Percentiles rank a stretch among this genome's conserved stretches.
These are phyloP conservation scores for Colletotrichum spinosum DNA, from an alignment of 2,329 filamentous ascomycete genomes.

Conservation along the genomic window DNA sequence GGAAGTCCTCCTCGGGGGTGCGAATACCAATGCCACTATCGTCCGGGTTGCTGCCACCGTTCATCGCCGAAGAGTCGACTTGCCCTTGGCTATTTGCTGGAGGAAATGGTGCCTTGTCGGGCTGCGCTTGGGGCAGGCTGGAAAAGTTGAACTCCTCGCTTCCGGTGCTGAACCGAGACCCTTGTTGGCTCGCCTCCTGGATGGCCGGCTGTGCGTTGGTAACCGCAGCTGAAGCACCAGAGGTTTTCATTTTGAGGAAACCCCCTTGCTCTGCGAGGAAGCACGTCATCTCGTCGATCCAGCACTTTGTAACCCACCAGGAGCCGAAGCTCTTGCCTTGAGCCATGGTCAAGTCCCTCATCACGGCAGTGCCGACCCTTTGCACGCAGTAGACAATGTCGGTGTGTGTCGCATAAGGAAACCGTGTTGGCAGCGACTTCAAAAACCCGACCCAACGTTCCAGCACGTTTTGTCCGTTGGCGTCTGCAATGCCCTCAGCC, in stretches of 20 bases:
- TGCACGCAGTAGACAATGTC: slow-evolving; percentile 83
- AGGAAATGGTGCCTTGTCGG: slow-evolving; percentile 63
- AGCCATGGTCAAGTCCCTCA: slow-evolving; percentile 83
- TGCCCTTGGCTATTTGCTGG: slow-evolving; percentile 57
- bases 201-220: slow-evolving; percentile 49
- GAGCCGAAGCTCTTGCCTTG: slow-evolving; percentile 86
- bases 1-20: slow-evolving; percentile 74
- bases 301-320: slow-evolving; percentile 96
- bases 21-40: slow-evolving; percentile 82
- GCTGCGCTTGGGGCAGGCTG: slow-evolving; percentile 60
- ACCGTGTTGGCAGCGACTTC: slow-evolving; percentile 74
- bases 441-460: slow-evolving; percentile 84
- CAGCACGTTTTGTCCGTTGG: slow-evolving; percentile 72
- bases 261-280: slow-evolving; percentile 93
- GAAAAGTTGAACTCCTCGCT: slow-evolving; percentile 60
- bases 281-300: slow-evolving; percentile 92
- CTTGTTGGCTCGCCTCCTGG: slow-evolving; percentile 50
- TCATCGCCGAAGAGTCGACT: slow-evolving; percentile 55
- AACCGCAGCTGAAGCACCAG: slow-evolving; percentile 45
- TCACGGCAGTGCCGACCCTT: slow-evolving; percentile 78
- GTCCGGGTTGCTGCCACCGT: slow-evolving; percentile 59
- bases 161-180: slow-evolving; percentile 56
- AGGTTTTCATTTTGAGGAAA: slow-evolving; percentile 75
- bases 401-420: slow-evolving; percentile 78
- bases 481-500: slow-evolving; percentile 50